phyloP scores from a whole-genome alignment of 116 monocot species.

The Trichopus zeylanicus region DNA sequence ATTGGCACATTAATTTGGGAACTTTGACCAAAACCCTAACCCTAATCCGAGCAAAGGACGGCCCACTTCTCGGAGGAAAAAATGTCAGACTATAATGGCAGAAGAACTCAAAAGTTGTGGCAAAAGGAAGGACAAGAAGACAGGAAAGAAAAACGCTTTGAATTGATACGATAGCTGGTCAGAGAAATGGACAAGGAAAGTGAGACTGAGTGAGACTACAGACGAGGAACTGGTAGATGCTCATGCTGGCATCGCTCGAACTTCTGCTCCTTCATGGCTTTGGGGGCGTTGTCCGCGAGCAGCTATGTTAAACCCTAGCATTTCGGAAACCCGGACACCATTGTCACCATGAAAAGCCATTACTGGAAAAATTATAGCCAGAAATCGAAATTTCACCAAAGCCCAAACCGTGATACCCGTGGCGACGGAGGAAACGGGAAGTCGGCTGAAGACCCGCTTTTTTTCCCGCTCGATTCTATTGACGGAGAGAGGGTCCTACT shows the following conservation, averaged over 20 bases:
- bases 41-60: too few relatives aligned
- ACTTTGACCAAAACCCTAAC: too few relatives aligned
- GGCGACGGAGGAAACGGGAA: not conserved
- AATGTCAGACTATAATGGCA: too few relatives aligned
- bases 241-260: constrained; percentile 99
- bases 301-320: constrained; percentile 95
- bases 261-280: constrained; percentile 96
- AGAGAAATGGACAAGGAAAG: not conserved
- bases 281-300: constrained; percentile 87
- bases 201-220: not conserved
- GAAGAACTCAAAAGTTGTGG: too few relatives aligned
- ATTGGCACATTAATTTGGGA: too few relatives aligned
- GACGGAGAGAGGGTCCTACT: not conserved
- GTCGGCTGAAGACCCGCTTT: not conserved
- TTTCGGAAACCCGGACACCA: not conserved
- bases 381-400: not conserved
- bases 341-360: not conserved
- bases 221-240: constrained; percentile 99
- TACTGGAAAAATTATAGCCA: too few relatives aligned
- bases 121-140: too few relatives aligned
- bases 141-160: too few relatives aligned
- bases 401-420: constrained; percentile 33
- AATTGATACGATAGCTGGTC: too few relatives aligned
- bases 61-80: too few relatives aligned
- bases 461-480: too few relatives aligned